These are phyloP conservation scores for Phaffia tasmanica DNA, from an alignment of 768 basidiomycete species.

Conservation along the genomic window DNA sequence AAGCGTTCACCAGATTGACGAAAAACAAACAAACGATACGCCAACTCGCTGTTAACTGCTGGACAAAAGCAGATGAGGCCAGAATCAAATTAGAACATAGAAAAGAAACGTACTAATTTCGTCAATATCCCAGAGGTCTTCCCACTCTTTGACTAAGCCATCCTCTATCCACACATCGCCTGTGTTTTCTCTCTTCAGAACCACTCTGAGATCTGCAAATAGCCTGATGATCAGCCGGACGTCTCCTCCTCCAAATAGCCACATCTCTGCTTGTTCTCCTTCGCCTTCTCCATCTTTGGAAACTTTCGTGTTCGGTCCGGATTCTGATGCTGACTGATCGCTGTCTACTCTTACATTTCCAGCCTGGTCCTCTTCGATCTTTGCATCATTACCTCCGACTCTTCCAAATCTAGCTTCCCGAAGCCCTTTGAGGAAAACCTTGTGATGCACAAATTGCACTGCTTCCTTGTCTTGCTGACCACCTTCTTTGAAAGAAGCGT, in stretches of 20 bases:
- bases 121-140: slow-evolving; percentile 57
- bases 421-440: slow-evolving; percentile 19
- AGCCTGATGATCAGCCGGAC: slow-evolving; percentile 69
- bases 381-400: slow-evolving; percentile 11
- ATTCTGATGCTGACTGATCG: too few species aligned
- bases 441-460: slow-evolving; percentile 20
- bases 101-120: slow-evolving; percentile 66
- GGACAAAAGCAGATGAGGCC: slow-evolving; percentile 32
- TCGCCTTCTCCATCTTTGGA: slow-evolving; percentile 23
- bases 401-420: slow-evolving; percentile 20
- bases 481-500: neutral
- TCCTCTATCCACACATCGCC: slow-evolving; percentile 60
- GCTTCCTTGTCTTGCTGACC: slow-evolving; percentile 19
- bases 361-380: slow-evolving; percentile 29
- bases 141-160: slow-evolving; percentile 64
- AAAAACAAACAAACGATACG: slow-evolving; percentile 39
- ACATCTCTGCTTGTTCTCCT: slow-evolving; percentile 50
- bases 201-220: slow-evolving; percentile 57
- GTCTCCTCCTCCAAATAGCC: slow-evolving; percentile 44
- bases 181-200: slow-evolving; percentile 36
- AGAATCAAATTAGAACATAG: slow-evolving; percentile 28
- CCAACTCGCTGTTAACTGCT: slow-evolving; percentile 34
- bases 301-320: too few species aligned
- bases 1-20: slow-evolving; percentile 43
- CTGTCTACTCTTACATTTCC: slow-evolving; percentile 19